Percentiles rank a stretch among this genome's conserved stretches.
Conservation (phyloP, 2,329 filamentous ascomycete species). For the Aspergillus aculeatinus region DNA sequence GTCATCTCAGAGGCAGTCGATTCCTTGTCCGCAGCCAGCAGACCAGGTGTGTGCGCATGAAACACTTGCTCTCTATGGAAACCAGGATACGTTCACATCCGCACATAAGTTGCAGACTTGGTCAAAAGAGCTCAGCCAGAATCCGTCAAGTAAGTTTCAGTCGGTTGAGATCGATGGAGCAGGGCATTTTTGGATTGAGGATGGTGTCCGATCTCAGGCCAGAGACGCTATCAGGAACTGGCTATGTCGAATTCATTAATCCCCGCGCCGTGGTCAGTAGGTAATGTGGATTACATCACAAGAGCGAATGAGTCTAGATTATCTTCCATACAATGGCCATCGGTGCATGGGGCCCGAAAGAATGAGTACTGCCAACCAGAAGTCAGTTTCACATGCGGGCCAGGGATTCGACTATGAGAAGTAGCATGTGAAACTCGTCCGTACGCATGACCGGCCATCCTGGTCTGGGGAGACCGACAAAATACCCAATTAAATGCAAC, state of each 20-base stretch:
- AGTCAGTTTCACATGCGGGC: slow-evolving; percentile 3
- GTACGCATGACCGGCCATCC: slow-evolving; percentile 1
- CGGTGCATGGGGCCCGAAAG: neutral
- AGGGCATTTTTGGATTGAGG: slow-evolving; percentile 65
- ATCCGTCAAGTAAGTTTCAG: slow-evolving; percentile 48
- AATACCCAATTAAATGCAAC: neutral
- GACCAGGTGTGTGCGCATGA: slow-evolving; percentile 57
- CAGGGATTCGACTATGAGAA: neutral
- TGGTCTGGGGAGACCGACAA: neutral
- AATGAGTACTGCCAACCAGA: neutral
- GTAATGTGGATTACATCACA: neutral
- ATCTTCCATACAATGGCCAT: neutral
- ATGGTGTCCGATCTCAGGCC: slow-evolving; percentile 47
- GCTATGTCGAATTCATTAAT: slow-evolving; percentile 28
- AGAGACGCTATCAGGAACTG: slow-evolving; percentile 43
- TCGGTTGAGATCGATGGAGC: slow-evolving; percentile 53
- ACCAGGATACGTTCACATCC: slow-evolving; percentile 71
- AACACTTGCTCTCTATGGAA: slow-evolving; percentile 72
- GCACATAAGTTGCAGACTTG: slow-evolving; percentile 65
- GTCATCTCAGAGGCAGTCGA: slow-evolving; percentile 28
- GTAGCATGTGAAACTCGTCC: slow-evolving; percentile 4
- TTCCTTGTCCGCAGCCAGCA: slow-evolving; percentile 45
- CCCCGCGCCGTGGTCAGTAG: neutral
- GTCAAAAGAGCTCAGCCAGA: slow-evolving; percentile 54
- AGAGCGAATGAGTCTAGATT: neutral